Evolutionary conservation across 139 green algal genomes (phyloP).

Genomic region (Volvox reticuliferus): DNA sequence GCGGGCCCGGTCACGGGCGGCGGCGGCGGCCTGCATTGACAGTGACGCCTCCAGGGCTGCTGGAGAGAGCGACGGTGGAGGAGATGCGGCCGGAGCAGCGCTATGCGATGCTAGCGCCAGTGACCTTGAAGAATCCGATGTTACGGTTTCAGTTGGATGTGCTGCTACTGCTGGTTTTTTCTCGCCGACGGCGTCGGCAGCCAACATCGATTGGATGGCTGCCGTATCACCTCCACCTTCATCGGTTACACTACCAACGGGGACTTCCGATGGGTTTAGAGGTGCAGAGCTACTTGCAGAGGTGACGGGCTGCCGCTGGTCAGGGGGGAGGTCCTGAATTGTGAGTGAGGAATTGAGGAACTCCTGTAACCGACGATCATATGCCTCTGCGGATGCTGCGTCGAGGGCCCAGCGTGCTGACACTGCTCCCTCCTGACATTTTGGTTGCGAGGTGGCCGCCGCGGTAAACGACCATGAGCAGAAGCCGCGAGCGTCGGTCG

Average conservation of each 20-base stretch:
- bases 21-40: background rate
- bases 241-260: too few species aligned
- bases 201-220: too few species aligned
- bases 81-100: background rate
- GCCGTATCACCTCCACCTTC: too few species aligned
- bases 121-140: too few species aligned
- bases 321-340: background rate
- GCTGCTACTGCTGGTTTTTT: too few species aligned
- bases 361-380: conserved; percentile 26
- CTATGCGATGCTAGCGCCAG: too few species aligned
- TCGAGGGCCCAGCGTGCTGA: background rate
- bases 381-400: background rate
- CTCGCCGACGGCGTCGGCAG: too few species aligned
- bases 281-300: too few species aligned
- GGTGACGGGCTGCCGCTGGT: too few species aligned
- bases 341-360: conserved; percentile 2
- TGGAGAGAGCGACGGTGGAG: background rate
- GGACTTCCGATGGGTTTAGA: too few species aligned
- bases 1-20: background rate
- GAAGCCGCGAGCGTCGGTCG: conserved; percentile 1
- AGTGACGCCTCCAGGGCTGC: background rate
- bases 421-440: background rate
- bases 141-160: too few species aligned
- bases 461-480: conserved; percentile 17
- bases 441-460: background rate